These are phyloP conservation scores for Camellia japonica DNA, from an alignment of 148 eudicot species.

Conservation along the genomic window DNA sequence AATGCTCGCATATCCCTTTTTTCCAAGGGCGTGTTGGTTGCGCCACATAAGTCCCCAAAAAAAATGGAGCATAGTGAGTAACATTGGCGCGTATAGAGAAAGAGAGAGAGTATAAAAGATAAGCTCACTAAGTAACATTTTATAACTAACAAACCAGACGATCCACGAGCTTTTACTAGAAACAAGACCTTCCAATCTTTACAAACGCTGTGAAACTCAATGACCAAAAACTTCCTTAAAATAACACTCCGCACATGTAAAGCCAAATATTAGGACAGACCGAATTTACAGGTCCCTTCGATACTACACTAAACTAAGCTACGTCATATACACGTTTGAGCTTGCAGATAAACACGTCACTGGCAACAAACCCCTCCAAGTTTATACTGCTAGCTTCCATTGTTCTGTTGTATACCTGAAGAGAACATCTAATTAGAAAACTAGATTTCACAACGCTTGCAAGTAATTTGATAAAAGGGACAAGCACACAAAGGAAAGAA, in stretches of 20 bases:
- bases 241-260: conserved; percentile 1
- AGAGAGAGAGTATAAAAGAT: too few species aligned
- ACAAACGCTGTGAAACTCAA: neutral
- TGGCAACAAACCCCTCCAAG: neutral
- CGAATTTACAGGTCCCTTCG: neutral
- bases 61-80: too few species aligned
- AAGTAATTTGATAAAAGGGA: neutral
- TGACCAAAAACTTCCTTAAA: neutral
- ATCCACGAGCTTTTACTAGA: conserved; percentile 2
- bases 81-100: too few species aligned
- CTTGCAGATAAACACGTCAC: neutral
- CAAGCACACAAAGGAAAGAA: neutral
- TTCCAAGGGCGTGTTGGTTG: too few species aligned
- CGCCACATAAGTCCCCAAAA: too few species aligned
- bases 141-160: neutral
- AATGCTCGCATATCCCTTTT: too few species aligned
- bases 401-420: conserved; percentile 1
- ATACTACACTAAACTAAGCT: neutral
- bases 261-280: neutral
- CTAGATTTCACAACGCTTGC: neutral
- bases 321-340: neutral
- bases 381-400: neutral
- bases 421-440: neutral
- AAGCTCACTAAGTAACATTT: too few species aligned
- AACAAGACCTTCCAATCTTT: neutral